Conservation (phyloP, 768 basidiomycete species). For the Tylopilus balloui region DNA sequence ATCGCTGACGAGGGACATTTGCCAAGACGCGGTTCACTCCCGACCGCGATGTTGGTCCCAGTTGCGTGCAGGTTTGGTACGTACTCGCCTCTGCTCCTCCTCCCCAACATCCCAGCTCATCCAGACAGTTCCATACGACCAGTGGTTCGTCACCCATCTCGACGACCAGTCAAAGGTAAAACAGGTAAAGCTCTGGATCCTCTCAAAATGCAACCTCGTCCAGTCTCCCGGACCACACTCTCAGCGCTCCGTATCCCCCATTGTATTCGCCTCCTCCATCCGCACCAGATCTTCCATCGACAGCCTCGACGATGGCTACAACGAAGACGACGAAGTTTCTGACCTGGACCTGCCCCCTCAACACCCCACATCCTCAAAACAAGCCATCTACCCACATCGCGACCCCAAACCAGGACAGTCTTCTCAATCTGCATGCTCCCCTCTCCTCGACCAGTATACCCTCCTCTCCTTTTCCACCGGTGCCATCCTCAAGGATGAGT, state of each 20-base stretch:
- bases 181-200: slow-evolving; percentile 59
- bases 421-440: slow-evolving; percentile 9
- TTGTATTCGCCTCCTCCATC: slow-evolving; percentile 51
- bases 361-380: not conserved
- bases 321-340: slow-evolving; percentile 33
- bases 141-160: slow-evolving; percentile 73
- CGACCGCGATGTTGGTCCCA: slow-evolving; percentile 29
- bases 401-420: slow-evolving; percentile 8
- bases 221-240: slow-evolving; percentile 27
- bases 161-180: slow-evolving; percentile 56
- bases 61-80: slow-evolving; percentile 56
- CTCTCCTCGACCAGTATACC: slow-evolving; percentile 39
- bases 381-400: slow-evolving; percentile 7
- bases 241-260: slow-evolving; percentile 56
- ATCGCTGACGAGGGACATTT: slow-evolving; percentile 63
- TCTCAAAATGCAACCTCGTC: slow-evolving; percentile 49
- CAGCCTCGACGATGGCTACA: slow-evolving; percentile 25
- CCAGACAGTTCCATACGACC: slow-evolving; percentile 59
- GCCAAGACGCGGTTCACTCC: not conserved
- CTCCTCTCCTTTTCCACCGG: slow-evolving; percentile 67
- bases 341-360: slow-evolving; percentile 22
- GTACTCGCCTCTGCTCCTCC: slow-evolving; percentile 18
- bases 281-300: slow-evolving; percentile 19
- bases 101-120: not conserved
- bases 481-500: slow-evolving; percentile 65